Percentiles rank a stretch among this genome's conserved stretches.
Evolutionary conservation across 257 asterid species (phyloP).

Genomic region (Nyctanthes arbortristis): DNA sequence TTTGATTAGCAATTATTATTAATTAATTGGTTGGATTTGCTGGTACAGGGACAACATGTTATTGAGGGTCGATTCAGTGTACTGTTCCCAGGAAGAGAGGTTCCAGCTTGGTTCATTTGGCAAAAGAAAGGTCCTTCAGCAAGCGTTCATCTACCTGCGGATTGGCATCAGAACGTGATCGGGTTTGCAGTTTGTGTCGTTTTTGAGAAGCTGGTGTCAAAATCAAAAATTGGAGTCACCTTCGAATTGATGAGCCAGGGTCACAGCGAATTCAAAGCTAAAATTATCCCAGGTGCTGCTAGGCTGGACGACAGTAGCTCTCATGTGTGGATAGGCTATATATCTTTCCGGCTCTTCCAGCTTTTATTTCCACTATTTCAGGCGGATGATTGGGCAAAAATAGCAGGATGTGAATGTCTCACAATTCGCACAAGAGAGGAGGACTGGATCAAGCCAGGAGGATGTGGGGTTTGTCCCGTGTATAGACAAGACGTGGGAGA

Average conservation of each 20-base stretch:
- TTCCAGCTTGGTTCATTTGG: constrained; percentile 14
- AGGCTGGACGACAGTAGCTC: constrained; percentile 7
- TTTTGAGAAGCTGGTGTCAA: no score
- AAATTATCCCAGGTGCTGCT: constrained; percentile 16
- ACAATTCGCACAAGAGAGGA: no score
- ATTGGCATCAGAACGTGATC: constrained; percentile 10
- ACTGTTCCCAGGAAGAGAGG: constrained; percentile 7
- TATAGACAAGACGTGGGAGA: constrained; percentile 3
- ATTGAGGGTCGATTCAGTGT: constrained; percentile 14
- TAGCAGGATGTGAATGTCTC: no score
- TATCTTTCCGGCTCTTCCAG: no score
- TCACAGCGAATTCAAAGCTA: no score
- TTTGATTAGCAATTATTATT: no score
- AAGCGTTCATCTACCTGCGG: no score
- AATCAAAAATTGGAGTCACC: no score
- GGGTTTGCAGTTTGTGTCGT: constrained; percentile 18
- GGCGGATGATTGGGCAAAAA: constrained; percentile 19
- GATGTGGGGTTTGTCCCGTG: constrained; percentile 6
- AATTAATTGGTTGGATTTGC: no score
- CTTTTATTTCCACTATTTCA: constrained; percentile 11
- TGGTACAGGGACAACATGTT: constrained; percentile 11
- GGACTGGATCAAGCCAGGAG: no score
- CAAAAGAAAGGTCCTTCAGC: constrained; percentile 14
- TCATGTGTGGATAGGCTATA: constrained; percentile 21
- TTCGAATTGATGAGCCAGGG: no score